Conservation (phyloP, 768 basidiomycete species). For the Podaxis rugospora region DNA sequence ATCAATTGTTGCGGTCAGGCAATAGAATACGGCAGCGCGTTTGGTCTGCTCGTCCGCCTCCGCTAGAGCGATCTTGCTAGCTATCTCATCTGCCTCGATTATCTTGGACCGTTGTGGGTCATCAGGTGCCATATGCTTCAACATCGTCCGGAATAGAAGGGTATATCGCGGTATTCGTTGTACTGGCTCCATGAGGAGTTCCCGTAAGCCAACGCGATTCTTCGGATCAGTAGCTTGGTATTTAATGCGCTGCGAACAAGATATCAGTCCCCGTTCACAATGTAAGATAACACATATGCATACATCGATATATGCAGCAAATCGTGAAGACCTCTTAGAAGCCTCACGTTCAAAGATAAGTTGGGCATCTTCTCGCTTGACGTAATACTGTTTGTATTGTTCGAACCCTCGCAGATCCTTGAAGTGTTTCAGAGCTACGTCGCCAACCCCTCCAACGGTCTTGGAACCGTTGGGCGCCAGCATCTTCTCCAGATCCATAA, state of each 20-base stretch:
- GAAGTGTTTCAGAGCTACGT: constrained; percentile 84
- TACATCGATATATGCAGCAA: constrained; percentile 86
- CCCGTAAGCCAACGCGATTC: constrained; percentile 84
- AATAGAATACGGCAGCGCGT: constrained; percentile 84
- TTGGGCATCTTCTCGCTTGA: constrained; percentile 91
- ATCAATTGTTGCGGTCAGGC: constrained; percentile 78
- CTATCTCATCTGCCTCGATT: constrained; percentile 80
- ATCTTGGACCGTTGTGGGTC: constrained; percentile 79
- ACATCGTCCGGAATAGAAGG: constrained; percentile 86
- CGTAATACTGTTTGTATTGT: constrained; percentile 87
- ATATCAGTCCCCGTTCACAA: constrained; percentile 11
- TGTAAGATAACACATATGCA: constrained; percentile 23
- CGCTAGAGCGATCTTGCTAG: constrained; percentile 86
- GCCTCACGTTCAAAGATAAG: constrained; percentile 81
- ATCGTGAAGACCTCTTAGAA: constrained; percentile 74
- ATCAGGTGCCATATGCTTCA: constrained; percentile 78
- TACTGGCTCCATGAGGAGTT: constrained; percentile 94
- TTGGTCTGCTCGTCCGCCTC: constrained; percentile 91
- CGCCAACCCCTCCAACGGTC: constrained; percentile 67
- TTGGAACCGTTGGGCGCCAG: constrained; percentile 51
- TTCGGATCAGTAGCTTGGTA: constrained; percentile 70
- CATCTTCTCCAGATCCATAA: constrained; percentile 81
- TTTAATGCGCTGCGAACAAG: constrained; percentile 65
- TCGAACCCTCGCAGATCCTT: constrained; percentile 83
- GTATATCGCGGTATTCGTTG: constrained; percentile 96